phyloP scores from a whole-genome alignment of 2,329 filamentous ascomycete species.

The Aspergillus udagawae region DNA sequence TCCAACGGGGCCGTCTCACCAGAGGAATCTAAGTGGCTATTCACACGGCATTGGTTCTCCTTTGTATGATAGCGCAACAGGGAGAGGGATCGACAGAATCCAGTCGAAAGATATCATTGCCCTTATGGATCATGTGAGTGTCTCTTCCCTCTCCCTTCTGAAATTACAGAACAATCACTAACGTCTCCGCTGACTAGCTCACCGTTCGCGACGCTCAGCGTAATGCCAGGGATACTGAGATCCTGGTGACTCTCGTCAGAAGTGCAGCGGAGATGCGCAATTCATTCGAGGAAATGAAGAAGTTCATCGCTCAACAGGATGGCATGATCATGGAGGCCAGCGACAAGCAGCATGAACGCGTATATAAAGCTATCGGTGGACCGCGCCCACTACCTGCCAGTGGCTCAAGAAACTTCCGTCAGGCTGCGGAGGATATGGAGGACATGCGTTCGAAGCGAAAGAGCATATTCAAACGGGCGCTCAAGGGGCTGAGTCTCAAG shows the following conservation, averaged over 20 bases:
- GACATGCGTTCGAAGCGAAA: constrained; percentile 72
- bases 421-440: constrained; percentile 50
- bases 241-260: constrained; percentile 87
- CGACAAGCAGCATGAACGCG: constrained; percentile 83
- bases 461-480: constrained; percentile 89
- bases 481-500: constrained; percentile 84
- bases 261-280: constrained; percentile 96
- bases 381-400: constrained; percentile 76
- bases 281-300: constrained; percentile 93
- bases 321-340: constrained; percentile 81
- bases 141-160: background rate
- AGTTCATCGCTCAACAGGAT: constrained; percentile 84
- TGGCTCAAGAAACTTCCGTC: constrained; percentile 55
- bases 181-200: constrained; percentile 49
- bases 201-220: constrained; percentile 95
- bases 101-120: constrained; percentile 96
- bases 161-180: constrained; percentile 16
- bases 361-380: constrained; percentile 77
- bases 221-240: constrained; percentile 93
- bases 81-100: constrained; percentile 82
- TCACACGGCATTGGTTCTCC: constrained; percentile 89
- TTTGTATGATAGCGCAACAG: constrained; percentile 84
- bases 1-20: constrained; percentile 58
- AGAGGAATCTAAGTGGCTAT: constrained; percentile 76
- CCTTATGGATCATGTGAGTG: constrained; percentile 85